These are phyloP conservation scores for Stipa capillata DNA, from an alignment of 176 grass and related monocot species.

Conservation along the genomic window DNA sequence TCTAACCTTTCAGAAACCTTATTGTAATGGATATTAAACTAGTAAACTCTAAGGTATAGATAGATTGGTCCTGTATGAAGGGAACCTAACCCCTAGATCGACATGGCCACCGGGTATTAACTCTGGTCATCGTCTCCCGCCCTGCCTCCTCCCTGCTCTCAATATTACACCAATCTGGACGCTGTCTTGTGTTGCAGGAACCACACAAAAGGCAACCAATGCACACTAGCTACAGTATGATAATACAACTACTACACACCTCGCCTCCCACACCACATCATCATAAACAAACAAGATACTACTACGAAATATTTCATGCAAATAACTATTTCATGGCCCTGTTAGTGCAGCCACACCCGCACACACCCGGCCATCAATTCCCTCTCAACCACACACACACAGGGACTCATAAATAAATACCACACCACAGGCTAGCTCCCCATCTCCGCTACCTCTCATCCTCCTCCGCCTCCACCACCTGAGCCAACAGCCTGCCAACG, in stretches of 20 bases:
- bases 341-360: constrained; percentile 13
- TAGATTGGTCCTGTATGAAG: too few species aligned
- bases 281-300: too few species aligned
- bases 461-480: neutral
- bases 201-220: neutral
- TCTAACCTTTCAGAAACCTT: too few species aligned
- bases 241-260: neutral
- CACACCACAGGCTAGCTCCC: neutral
- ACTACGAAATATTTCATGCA: neutral
- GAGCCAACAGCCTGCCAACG: neutral
- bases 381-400: neutral
- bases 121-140: neutral
- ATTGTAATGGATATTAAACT: too few species aligned
- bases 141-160: neutral
- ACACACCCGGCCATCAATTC: constrained; percentile 20
- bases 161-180: neutral
- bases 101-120: neutral
- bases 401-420: constrained; percentile 13
- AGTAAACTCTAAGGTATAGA: neutral
- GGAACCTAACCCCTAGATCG: neutral
- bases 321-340: neutral
- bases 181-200: neutral
- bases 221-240: too few species aligned
- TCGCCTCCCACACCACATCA: neutral
- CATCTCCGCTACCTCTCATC: neutral